A percentile compares a stretch with the other conserved stretches of the same genome.
phyloP scores from a whole-genome alignment of 306 rosid genomes.

The Argentina anserina region DNA sequence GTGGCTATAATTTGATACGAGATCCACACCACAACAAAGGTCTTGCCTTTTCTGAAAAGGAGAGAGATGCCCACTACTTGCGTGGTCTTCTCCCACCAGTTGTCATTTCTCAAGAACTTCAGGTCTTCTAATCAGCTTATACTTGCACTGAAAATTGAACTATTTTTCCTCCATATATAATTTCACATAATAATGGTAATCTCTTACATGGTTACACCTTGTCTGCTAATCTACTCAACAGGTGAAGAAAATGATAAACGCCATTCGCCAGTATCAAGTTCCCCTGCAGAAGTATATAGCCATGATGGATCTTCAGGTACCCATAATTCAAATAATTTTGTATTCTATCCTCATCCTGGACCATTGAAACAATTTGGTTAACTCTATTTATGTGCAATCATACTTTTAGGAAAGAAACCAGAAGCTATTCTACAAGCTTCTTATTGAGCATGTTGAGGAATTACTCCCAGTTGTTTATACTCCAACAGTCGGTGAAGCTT shows the following conservation, averaged over 20 bases:
- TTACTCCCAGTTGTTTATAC: slow-evolving; percentile 92
- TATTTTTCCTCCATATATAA: neutral
- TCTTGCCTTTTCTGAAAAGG: slow-evolving; percentile 82
- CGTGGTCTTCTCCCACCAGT: slow-evolving; percentile 93
- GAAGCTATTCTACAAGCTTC: slow-evolving; percentile 77
- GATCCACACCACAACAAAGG: slow-evolving; percentile 95
- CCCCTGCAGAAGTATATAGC: slow-evolving; percentile 89
- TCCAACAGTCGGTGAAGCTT: slow-evolving; percentile 98
- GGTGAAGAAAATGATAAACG: slow-evolving; percentile 80
- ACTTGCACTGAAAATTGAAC: neutral
- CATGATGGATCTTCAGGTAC: slow-evolving; percentile 98
- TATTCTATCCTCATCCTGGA: neutral
- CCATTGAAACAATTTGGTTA: neutral
- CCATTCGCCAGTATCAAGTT: slow-evolving; percentile 71
- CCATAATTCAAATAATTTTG: slow-evolving; percentile 7
- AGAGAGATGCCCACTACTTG: slow-evolving; percentile 92
- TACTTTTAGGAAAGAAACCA: slow-evolving; percentile 77
- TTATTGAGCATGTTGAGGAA: slow-evolving; percentile 87
- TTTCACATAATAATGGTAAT: neutral
- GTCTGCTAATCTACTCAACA: slow-evolving; percentile 24
- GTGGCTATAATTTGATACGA: slow-evolving; percentile 83
- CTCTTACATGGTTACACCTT: neutral
- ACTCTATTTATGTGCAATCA: slow-evolving; percentile 5
- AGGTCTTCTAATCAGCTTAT: slow-evolving; percentile 47
- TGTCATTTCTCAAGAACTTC: slow-evolving; percentile 66